Conservation (phyloP, 2,329 filamentous ascomycete genomes). For the Lasiodiplodia citricola region DNA sequence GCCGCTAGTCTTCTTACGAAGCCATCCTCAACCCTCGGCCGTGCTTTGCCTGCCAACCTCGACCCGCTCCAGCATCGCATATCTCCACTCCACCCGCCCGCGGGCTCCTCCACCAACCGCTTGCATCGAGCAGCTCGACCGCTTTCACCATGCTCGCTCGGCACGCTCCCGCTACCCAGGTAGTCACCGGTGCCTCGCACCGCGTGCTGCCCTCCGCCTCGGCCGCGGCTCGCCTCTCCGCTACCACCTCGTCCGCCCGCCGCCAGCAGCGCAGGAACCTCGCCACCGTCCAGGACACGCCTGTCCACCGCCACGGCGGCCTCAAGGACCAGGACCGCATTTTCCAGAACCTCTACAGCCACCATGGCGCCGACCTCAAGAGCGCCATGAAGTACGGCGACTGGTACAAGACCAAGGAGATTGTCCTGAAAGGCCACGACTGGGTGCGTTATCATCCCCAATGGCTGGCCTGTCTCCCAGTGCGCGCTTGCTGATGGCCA, state of each 20-base stretch:
- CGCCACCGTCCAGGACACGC: conserved; percentile 59
- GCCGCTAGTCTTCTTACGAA: conserved; percentile 29
- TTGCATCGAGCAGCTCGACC: conserved; percentile 22
- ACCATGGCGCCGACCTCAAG: conserved; percentile 88
- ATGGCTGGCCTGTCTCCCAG: conserved; percentile 5
- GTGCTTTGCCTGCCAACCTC: conserved; percentile 22
- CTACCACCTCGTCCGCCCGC: conserved; percentile 46
- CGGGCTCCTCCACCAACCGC: conserved; percentile 29
- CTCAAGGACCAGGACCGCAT: conserved; percentile 97
- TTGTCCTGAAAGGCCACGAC: conserved; percentile 93
- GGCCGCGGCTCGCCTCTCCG: conserved; percentile 45
- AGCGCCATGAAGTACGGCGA: conserved; percentile 97
- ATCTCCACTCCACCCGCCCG: conserved; percentile 25
- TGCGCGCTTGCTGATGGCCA: conserved; percentile 32
- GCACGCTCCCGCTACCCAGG: conserved; percentile 45
- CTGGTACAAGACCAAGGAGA: conserved; percentile 99
- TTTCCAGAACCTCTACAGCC: conserved; percentile 97
- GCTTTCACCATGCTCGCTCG: conserved; percentile 48
- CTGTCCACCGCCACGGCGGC: conserved; percentile 77
- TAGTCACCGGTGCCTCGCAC: conserved; percentile 48
- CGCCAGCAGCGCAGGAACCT: conserved; percentile 69
- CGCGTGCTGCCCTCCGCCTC: conserved; percentile 48
- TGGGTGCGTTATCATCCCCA: conserved; percentile 64
- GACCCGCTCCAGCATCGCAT: conserved; percentile 21
- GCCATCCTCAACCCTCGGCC: conserved; percentile 16